phyloP scores from a whole-genome alignment of 495 filamentous ascomycete genomes.

The Chaetomium tenue region DNA sequence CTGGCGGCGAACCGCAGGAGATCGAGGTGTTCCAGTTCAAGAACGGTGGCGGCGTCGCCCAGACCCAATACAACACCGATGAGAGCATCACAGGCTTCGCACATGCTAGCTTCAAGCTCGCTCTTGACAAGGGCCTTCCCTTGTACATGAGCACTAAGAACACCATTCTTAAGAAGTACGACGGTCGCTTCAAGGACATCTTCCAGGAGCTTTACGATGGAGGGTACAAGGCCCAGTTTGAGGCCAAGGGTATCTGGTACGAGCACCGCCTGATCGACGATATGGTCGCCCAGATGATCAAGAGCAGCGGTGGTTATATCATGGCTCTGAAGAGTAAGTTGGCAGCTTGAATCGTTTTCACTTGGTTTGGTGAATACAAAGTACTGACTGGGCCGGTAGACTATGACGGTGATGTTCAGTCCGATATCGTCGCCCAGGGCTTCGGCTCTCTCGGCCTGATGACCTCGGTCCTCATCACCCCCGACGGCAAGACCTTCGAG shows the following conservation, averaged over 20 bases:
- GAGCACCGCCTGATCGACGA: constrained; percentile 99
- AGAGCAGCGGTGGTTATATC: constrained; percentile 89
- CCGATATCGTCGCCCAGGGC: constrained; percentile 95
- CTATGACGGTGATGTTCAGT: constrained; percentile 99
- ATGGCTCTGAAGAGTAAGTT: constrained; percentile 94
- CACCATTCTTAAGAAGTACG: constrained; percentile 98
- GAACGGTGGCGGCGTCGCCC: constrained; percentile 76
- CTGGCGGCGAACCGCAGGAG: constrained; percentile 74
- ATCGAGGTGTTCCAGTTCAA: constrained; percentile 90
- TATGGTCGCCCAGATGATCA: constrained; percentile 99
- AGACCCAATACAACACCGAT: constrained; percentile 96
- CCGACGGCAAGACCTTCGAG: constrained; percentile 92
- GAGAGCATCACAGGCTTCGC: constrained; percentile 93
- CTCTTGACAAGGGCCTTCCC: constrained; percentile 78
- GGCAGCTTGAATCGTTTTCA: not conserved
- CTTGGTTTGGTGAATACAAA: not conserved
- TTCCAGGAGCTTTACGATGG: constrained; percentile 95
- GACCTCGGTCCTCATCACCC: constrained; percentile 95
- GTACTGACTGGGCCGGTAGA: constrained; percentile 48
- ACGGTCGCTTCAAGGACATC: constrained; percentile 97
- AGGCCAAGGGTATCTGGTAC: constrained; percentile 93
- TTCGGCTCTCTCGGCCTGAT: constrained; percentile 97
- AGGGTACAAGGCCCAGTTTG: constrained; percentile 82
- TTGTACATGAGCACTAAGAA: constrained; percentile 99
- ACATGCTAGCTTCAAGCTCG: constrained; percentile 93